Conservation (phyloP, 768 basidiomycete genomes). For the Amanita rimosa region DNA sequence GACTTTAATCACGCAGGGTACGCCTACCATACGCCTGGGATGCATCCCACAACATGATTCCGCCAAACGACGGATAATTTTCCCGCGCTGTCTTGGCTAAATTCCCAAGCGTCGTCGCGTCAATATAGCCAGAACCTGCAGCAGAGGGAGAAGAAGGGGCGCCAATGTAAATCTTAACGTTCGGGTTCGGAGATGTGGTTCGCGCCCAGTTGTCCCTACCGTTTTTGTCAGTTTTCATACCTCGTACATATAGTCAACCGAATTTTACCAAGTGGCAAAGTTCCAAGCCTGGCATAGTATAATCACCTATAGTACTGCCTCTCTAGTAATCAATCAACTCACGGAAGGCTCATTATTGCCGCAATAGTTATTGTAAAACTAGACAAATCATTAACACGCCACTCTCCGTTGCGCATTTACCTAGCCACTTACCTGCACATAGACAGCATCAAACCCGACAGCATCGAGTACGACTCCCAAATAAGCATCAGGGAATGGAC, state of each 20-base stretch:
- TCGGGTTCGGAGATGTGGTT: conserved; percentile 35
- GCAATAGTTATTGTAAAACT: conserved; percentile 36
- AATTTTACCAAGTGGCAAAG: conserved; percentile 30
- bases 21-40: conserved; percentile 25
- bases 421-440: conserved; percentile 45
- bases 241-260: background rate
- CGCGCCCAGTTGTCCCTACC: conserved; percentile 46
- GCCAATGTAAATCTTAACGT: conserved; percentile 46
- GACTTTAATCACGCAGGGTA: background rate
- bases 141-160: conserved; percentile 40
- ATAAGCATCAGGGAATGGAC: conserved; percentile 51
- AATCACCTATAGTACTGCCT: background rate
- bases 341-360: conserved; percentile 29
- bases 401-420: background rate
- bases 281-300: conserved; percentile 26
- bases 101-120: conserved; percentile 26
- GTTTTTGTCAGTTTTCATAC: background rate
- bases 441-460: conserved; percentile 55
- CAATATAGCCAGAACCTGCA: conserved; percentile 43
- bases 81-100: conserved; percentile 28
- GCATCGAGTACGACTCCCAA: conserved; percentile 40
- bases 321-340: conserved; percentile 8
- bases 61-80: conserved; percentile 43
- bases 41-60: conserved; percentile 32
- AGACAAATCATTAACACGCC: conserved; percentile 12